A percentile compares a stretch with the other conserved stretches of the same genome.
Conservation (phyloP, 2,329 filamentous ascomycete genomes). For the Taxawa tesnikishii region DNA sequence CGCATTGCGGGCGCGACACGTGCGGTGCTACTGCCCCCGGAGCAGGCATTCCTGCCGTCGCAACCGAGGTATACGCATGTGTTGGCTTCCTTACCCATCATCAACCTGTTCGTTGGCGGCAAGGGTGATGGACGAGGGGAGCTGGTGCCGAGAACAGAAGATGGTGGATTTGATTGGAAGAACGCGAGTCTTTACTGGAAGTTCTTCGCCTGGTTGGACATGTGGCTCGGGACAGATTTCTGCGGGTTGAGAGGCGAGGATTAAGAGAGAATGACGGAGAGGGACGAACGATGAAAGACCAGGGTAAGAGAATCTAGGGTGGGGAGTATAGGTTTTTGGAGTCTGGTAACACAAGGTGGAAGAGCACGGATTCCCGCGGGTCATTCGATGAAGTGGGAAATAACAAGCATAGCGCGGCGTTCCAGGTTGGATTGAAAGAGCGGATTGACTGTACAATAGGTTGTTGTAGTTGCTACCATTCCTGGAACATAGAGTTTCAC, state of each 20-base stretch:
- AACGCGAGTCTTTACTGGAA: conserved; percentile 49
- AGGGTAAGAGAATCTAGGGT: no score
- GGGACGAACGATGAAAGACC: no score
- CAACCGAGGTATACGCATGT: conserved; percentile 21
- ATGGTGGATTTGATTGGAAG: conserved; percentile 67
- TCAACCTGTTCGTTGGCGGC: conserved; percentile 28
- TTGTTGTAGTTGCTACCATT: no score
- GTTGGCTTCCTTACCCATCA: conserved; percentile 7
- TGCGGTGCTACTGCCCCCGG: conserved; percentile 28
- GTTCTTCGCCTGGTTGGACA: conserved; percentile 46
- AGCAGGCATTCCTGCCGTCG: conserved; percentile 35
- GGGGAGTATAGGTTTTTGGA: no score
- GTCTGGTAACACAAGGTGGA: no score
- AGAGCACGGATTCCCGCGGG: no score
- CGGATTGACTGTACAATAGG: no score
- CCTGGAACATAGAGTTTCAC: no score
- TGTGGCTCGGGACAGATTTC: conserved; percentile 45
- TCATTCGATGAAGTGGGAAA: no score
- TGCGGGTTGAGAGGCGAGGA: conserved; percentile 46
- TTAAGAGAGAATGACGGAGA: no score
- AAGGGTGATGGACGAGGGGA: conserved; percentile 56
- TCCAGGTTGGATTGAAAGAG: no score
- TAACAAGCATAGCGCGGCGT: no score
- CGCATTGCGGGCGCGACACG: conserved; percentile 25
- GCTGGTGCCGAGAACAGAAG: conserved; percentile 59